These are phyloP conservation scores for Lentithecium fluviatile DNA, from an alignment of 495 filamentous ascomycete genomes.

Conservation along the genomic window DNA sequence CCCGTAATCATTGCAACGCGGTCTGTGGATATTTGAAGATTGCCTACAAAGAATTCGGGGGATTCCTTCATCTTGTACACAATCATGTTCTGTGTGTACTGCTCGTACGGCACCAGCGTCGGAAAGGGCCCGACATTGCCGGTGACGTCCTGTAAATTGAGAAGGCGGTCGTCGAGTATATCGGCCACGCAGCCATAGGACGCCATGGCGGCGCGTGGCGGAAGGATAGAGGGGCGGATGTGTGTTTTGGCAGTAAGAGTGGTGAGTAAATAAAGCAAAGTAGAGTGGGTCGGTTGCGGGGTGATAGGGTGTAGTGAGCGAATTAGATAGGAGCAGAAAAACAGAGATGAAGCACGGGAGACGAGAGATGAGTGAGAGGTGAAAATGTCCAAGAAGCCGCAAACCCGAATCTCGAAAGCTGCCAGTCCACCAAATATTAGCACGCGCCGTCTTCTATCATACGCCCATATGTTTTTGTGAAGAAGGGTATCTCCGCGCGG, in stretches of 20 bases:
- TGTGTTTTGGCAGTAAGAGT: background rate
- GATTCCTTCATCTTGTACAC: constrained; percentile 14
- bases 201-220: constrained; percentile 13
- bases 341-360: too few species aligned
- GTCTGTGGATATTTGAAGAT: constrained; percentile 15
- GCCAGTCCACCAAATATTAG: too few species aligned
- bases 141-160: constrained; percentile 22
- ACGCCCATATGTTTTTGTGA: too few species aligned
- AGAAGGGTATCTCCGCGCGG: background rate
- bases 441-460: too few species aligned
- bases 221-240: background rate
- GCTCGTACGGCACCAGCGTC: constrained; percentile 16
- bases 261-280: too few species aligned
- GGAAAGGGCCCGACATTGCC: constrained; percentile 22
- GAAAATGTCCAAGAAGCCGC: too few species aligned
- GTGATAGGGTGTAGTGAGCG: too few species aligned
- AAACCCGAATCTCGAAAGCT: too few species aligned
- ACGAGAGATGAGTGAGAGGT: too few species aligned
- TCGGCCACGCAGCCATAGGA: constrained; percentile 13
- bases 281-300: too few species aligned
- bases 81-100: constrained; percentile 6
- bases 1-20: background rate
- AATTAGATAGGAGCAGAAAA: too few species aligned
- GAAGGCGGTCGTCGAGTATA: constrained; percentile 20
- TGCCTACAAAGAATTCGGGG: constrained; percentile 16